phyloP scores from a whole-genome alignment of 805 yeast species.

The Cyberlindnera mississippiensis region DNA sequence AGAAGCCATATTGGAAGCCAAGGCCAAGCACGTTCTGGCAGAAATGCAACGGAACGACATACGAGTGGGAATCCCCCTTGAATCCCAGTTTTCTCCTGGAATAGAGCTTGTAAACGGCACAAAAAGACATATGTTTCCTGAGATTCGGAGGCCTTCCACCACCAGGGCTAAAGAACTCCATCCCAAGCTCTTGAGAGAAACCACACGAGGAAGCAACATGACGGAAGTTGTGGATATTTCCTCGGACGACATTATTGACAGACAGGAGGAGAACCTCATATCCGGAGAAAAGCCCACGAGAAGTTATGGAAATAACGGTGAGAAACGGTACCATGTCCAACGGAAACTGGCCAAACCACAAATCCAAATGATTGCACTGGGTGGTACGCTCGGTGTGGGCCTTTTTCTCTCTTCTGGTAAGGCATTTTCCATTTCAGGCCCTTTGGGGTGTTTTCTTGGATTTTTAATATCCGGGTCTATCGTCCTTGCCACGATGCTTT shows the following conservation, averaged over 20 bases:
- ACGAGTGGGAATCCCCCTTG: slow-evolving; percentile 23
- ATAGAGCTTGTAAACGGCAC: slow-evolving; percentile 12
- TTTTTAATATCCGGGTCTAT: slow-evolving; percentile 60
- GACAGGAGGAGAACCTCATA: slow-evolving; percentile 1
- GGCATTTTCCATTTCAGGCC: slow-evolving; percentile 71
- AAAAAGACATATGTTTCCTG: slow-evolving; percentile 8
- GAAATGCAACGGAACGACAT: slow-evolving; percentile 17
- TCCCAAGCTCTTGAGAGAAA: slow-evolving; percentile 11
- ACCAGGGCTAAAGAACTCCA: slow-evolving; percentile 9
- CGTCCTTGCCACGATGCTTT: slow-evolving; percentile 64
- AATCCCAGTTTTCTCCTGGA: slow-evolving; percentile 26
- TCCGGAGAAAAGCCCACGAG: not conserved
- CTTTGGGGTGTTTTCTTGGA: slow-evolving; percentile 69
- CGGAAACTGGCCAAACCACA: slow-evolving; percentile 62
- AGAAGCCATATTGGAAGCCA: slow-evolving; percentile 31
- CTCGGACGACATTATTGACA: slow-evolving; percentile 13
- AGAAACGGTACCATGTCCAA: slow-evolving; percentile 35
- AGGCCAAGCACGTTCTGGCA: slow-evolving; percentile 20
- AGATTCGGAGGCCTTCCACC: slow-evolving; percentile 7
- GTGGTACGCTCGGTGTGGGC: slow-evolving; percentile 80
- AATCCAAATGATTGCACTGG: slow-evolving; percentile 72
- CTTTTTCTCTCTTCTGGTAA: slow-evolving; percentile 66
- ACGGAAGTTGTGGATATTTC: slow-evolving; percentile 26
- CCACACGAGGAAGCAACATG: slow-evolving; percentile 20
- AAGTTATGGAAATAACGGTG: not conserved